phyloP scores from a whole-genome alignment of 1,139 yeast genomes.

The Yamadazyma sp. region DNA sequence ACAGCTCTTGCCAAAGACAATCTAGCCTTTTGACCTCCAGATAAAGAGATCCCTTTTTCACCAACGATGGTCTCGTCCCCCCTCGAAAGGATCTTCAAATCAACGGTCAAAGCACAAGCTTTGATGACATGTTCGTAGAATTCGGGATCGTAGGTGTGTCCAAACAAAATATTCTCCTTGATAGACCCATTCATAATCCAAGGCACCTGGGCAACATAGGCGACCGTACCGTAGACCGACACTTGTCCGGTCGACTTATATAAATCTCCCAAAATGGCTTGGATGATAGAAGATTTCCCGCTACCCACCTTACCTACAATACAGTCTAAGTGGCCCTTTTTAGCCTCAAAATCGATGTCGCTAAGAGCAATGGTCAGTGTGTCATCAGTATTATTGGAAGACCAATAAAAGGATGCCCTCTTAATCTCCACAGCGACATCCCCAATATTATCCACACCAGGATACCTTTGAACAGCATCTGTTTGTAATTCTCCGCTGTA shows the following conservation, averaged over 20 bases:
- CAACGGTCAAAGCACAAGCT: constrained; percentile 88
- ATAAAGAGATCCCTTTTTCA: constrained; percentile 92
- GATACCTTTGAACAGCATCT: constrained; percentile 67
- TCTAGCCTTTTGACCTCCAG: constrained; percentile 98
- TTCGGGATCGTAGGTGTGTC: constrained; percentile 77
- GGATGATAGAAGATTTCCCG: constrained; percentile 87
- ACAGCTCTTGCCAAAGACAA: constrained; percentile 92
- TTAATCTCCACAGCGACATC: constrained; percentile 69
- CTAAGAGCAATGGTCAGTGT: constrained; percentile 71
- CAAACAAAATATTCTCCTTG: constrained; percentile 86
- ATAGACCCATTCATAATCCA: constrained; percentile 97
- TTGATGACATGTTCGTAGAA: constrained; percentile 77
- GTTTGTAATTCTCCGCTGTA: constrained; percentile 77
- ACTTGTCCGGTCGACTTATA: constrained; percentile 79
- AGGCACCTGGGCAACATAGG: constrained; percentile 87
- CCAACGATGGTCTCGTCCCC: constrained; percentile 94
- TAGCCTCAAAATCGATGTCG: constrained; percentile 65
- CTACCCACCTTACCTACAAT: constrained; percentile 91
- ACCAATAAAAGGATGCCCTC: constrained; percentile 88
- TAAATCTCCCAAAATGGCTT: constrained; percentile 82
- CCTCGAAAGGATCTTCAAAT: constrained; percentile 74
- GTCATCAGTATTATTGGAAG: constrained; percentile 59
- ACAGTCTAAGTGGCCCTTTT: constrained; percentile 82
- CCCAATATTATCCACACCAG: constrained; percentile 53
- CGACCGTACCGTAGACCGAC: constrained; percentile 72